These are phyloP conservation scores for Suillus americanus DNA, from an alignment of 768 basidiomycete genomes.

Conservation along the genomic window DNA sequence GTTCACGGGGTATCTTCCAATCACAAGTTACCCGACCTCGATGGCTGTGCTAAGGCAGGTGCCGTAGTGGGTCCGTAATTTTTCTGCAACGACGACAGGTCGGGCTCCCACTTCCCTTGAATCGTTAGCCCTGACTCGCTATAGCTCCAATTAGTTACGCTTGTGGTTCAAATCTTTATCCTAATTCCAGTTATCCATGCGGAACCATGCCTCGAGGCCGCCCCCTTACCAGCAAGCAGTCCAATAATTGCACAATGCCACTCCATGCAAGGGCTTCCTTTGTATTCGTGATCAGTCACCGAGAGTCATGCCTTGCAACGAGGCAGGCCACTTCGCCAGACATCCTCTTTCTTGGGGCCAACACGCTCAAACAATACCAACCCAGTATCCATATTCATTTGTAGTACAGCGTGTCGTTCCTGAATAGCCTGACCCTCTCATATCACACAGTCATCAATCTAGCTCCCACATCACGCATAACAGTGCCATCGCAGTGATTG, in stretches of 20 bases:
- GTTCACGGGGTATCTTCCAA: conserved; percentile 9
- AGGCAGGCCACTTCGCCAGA: conserved; percentile 7
- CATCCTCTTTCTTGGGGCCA: conserved; percentile 5
- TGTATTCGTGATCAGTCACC: conserved; percentile 2
- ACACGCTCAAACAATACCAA: neutral
- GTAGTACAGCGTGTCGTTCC: neutral
- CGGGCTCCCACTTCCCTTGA: neutral
- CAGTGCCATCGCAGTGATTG: neutral
- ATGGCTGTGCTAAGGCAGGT: conserved; percentile 6
- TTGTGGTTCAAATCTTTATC: neutral
- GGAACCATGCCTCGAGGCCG: conserved; percentile 1
- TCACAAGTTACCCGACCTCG: conserved; percentile 6
- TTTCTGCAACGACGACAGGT: neutral
- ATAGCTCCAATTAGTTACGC: neutral
- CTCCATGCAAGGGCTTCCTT: neutral
- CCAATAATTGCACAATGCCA: neutral
- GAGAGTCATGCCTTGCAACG: conserved; percentile 2
- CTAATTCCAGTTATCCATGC: neutral
- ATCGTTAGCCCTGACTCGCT: neutral
- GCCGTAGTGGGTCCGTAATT: neutral
- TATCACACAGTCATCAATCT: conserved; percentile 4
- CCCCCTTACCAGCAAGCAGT: neutral
- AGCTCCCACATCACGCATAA: neutral
- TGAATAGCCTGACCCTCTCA: neutral
- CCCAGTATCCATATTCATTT: neutral